Percentiles rank a stretch among this genome's conserved stretches.
These are phyloP conservation scores for Alternaria postmessia DNA, from an alignment of 2,329 filamentous ascomycete species.

Conservation along the genomic window DNA sequence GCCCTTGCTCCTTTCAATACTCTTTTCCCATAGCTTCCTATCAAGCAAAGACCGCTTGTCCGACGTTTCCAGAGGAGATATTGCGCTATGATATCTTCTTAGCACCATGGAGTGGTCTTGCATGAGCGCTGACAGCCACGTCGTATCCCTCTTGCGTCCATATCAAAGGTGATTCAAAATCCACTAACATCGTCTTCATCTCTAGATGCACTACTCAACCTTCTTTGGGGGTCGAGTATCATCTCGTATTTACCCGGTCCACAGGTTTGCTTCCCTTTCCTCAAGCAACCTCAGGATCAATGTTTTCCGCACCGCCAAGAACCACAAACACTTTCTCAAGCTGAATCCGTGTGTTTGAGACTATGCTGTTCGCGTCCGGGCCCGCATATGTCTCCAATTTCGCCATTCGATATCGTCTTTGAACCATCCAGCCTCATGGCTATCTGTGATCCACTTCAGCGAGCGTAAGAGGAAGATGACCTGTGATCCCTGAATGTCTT, in stretches of 20 bases:
- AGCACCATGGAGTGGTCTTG: not conserved
- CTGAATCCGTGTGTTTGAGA: not conserved
- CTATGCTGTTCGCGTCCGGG: not conserved
- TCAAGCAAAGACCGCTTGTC: not conserved
- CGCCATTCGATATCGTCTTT: not conserved
- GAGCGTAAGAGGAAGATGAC: not conserved
- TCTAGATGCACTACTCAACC: no score
- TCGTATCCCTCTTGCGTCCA: not conserved
- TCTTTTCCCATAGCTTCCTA: fast-evolving
- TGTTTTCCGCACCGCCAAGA: not conserved
- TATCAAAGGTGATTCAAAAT: fast-evolving
- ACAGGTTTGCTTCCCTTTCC: not conserved
- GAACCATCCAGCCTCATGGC: not conserved
- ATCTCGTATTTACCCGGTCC: no score
- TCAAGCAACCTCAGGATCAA: not conserved
- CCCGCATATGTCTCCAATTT: not conserved
- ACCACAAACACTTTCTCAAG: not conserved
- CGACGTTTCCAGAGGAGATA: not conserved
- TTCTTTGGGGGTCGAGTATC: not conserved
- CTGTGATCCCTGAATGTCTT: not conserved
- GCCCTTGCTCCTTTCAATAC: fast-evolving
- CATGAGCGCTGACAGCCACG: not conserved
- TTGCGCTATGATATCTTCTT: not conserved
- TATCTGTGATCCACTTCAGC: not conserved
- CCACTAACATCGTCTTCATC: not conserved